Evolutionary conservation across 2,329 filamentous ascomycete genomes (phyloP), one percentile per base, ranked within the genome.

Genomic region (Blastomyces emzantsi): DNA sequence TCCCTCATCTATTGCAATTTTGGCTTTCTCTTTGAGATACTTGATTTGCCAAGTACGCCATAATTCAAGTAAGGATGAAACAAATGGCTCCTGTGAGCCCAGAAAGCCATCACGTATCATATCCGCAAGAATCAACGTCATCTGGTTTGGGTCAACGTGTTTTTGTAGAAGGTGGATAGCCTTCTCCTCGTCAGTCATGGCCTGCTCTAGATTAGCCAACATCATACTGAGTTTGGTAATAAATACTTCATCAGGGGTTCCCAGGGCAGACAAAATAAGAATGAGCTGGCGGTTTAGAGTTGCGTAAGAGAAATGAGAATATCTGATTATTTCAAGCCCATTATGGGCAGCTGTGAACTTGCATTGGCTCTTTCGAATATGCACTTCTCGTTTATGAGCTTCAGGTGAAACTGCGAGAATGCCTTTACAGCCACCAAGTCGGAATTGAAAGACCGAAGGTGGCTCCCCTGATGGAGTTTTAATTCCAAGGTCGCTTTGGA

Each of bases 21-120:
- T 88, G 0, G 93, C 92, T 70, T 97, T 97, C 69, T 97, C 92
- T 69, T 96, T 97, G 22, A 99, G 82, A 15, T 89, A 83, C 71
- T 96, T 96, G 68, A 96, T 84, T 0, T 88, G 90, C 90, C 90
- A 97, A 1, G 90, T 85, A 66, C 89, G 83, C 93, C 94, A 99
- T 0, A 97, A 80, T 45, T 86, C 84, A 13, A 99, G 78, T 9
- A 96, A 75, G 0, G 91, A 92, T 65, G 86, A 82, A 28, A 92
- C 81, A 73, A 97, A 97, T 0, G 93, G 93, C 64, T 99, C 94
- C 17, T 80, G 75, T 0, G 77, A 74, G 1, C 80, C 75, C 81
- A 92, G 89, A 76, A 99, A 97, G 0, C 90, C 91, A 66, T 90
- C 86, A 1, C 82, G 76, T 39, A 97, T 83, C 82, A 97, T 88